These are phyloP conservation scores for Hsuehochloa calcarea DNA, from an alignment of 176 grass and related monocot species.

Conservation along the genomic window DNA sequence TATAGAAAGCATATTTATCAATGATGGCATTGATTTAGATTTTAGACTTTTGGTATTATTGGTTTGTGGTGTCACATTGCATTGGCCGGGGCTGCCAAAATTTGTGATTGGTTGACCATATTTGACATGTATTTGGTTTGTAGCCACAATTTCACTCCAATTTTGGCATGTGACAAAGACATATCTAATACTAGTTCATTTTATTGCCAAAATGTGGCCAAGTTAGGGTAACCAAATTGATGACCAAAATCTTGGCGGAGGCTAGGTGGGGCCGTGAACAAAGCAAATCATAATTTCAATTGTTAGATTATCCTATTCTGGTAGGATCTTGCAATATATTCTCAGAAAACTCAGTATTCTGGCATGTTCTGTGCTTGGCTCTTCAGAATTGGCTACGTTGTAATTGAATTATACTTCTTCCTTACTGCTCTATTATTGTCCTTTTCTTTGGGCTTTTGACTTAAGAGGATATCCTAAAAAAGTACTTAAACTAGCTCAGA, in stretches of 20 bases:
- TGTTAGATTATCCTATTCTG: neutral
- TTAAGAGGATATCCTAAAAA: neutral
- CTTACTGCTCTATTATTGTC: neutral
- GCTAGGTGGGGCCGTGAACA: neutral
- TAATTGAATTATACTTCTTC: neutral
- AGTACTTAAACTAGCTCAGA: neutral
- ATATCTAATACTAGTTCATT: neutral
- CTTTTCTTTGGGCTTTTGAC: neutral
- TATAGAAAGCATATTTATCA: neutral
- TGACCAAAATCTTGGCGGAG: neutral
- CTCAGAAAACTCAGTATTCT: neutral
- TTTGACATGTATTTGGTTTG: neutral
- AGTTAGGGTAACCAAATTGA: neutral
- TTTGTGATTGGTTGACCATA: neutral
- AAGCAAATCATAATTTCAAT: neutral
- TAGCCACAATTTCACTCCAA: neutral
- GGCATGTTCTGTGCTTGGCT: neutral
- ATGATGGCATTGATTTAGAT: neutral
- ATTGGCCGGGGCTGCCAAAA: neutral
- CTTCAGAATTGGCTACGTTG: neutral
- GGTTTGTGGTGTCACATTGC: neutral
- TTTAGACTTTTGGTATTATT: neutral
- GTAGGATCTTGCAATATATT: neutral
- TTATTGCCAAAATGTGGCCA: neutral
- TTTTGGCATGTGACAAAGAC: neutral